Evolutionary conservation across 176 grass and related monocot genomes (phyloP), one percentile per base, ranked within the genome.

Genomic region (Calamus simplicifolius): DNA sequence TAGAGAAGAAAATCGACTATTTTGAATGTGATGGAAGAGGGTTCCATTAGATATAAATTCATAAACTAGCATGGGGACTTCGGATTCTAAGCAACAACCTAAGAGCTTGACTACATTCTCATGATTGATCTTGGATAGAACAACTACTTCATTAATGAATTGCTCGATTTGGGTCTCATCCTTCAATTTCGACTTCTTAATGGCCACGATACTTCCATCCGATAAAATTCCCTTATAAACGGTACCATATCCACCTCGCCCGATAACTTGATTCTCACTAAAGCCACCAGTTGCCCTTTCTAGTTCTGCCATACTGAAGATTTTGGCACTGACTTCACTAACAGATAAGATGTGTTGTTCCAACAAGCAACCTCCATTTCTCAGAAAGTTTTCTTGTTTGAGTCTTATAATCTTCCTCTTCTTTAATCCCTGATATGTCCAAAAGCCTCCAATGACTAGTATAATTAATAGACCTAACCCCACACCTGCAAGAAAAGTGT

Each of bases 51-150:
- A 63, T 59, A 89, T 70, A 50, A n/a, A 85, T 57, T 89, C 85
- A 52, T 89, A 89, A 62, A 89, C 81, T 28, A 84, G 58, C 61
- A 89, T 63, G 3, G 85, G 85, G 25, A 84, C 63, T 64, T 77
- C 63, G 16, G 76, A 58, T 54, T 89, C 85, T 30, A 89, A 66
- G 64, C 81, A 89, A 64, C 81, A 84, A 2, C 85, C 85, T 19
- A 89, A 31, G n/a, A 89, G 56, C 35, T 75, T 79, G 31, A 78
- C 85, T 29, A 84, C 72, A 56, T 89, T 77, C 69, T 48, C 71
- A 75, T 89, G 81, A 6, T 51, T 62, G 16, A 74, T 79, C 50
- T 81, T 74, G 25, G 81, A 89, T 50, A 85, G 81, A 64, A 85
- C 75, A 48, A 72, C 54, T 4, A 85, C 25, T 62, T 89, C 78